A percentile compares a stretch with the other conserved stretches of the same genome.
These are phyloP conservation scores for Polytrichum formosum DNA, from an alignment of 225 moss, liverwort and hornwort species.

Conservation along the genomic window DNA sequence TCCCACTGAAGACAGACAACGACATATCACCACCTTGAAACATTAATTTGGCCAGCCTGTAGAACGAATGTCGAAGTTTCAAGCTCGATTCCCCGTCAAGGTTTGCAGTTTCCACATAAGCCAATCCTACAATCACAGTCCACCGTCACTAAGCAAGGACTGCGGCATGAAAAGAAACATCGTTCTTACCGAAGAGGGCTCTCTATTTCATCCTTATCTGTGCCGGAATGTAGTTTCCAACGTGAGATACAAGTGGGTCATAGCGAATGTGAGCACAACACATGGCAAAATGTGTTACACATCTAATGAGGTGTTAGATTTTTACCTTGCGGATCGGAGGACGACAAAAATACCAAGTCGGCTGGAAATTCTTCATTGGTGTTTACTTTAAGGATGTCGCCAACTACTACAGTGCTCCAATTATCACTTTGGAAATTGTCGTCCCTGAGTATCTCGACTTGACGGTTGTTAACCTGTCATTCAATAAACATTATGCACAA, in stretches of 20 bases:
- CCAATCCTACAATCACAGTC: slow-evolving; percentile 45
- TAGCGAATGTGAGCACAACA: too few relatives aligned
- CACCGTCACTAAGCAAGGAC: neutral
- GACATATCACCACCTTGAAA: slow-evolving; percentile 65
- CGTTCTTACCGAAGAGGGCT: too few relatives aligned
- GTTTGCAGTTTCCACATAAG: slow-evolving; percentile 87
- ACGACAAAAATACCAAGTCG: slow-evolving; percentile 81
- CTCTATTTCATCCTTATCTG: too few relatives aligned
- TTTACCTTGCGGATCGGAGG: slow-evolving; percentile 75
- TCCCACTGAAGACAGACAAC: slow-evolving; percentile 67
- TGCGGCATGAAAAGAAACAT: too few relatives aligned
- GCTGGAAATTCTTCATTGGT: slow-evolving; percentile 78
- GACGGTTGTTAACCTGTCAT: slow-evolving; percentile 65
- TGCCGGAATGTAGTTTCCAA: too few relatives aligned
- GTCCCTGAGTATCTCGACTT: slow-evolving; percentile 72
- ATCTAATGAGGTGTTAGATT: neutral
- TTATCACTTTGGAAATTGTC: slow-evolving; percentile 48
- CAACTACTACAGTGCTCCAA: slow-evolving; percentile 80
- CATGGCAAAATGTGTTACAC: too few relatives aligned
- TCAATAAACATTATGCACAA: neutral
- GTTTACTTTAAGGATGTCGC: slow-evolving; percentile 78
- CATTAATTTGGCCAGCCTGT: slow-evolving; percentile 49
- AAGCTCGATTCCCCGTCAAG: slow-evolving; percentile 87
- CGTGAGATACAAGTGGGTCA: too few relatives aligned
- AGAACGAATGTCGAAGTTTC: slow-evolving; percentile 81